Evolutionary conservation across 371 early-diverging fungal genomes (phyloP).

Genomic region (Mycotypha africana): DNA sequence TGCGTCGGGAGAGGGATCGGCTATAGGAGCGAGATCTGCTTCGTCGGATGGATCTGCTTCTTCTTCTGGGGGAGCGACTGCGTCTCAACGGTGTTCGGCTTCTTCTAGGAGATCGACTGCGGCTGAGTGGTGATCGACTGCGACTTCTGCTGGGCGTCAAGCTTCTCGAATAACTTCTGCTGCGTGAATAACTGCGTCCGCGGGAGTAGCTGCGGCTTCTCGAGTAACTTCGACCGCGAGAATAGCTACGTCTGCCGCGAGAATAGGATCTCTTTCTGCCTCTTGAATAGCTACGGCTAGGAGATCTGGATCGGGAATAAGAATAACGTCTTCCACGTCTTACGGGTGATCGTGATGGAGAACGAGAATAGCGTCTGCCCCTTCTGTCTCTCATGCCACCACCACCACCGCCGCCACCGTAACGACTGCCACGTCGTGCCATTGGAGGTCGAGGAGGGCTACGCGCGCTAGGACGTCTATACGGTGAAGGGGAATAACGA

Average conservation of each 20-base stretch:
- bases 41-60: constrained; percentile 9
- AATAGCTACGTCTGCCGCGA: constrained; percentile 24
- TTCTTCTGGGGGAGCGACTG: constrained; percentile 4
- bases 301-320: constrained; percentile 35
- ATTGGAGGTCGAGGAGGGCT: constrained; percentile 2
- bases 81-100: constrained; percentile 13
- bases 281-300: constrained; percentile 28
- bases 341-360: constrained; percentile 18
- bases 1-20: constrained; percentile 16
- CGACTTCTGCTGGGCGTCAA: constrained; percentile 20
- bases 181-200: constrained; percentile 19
- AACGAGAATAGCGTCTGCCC: constrained; percentile 24
- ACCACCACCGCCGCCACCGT: constrained; percentile 8
- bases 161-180: constrained; percentile 33
- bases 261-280: constrained; percentile 21
- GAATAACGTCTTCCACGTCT: constrained; percentile 27
- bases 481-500: constrained; percentile 28
- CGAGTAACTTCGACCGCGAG: too few species aligned
- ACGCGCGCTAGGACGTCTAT: constrained; percentile 14
- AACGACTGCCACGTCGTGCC: constrained; percentile 11
- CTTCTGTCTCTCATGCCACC: too few species aligned
- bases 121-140: constrained; percentile 11
- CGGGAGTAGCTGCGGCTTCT: constrained; percentile 30
- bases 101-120: constrained; percentile 14
- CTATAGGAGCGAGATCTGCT: constrained; percentile 12